phyloP scores from a whole-genome alignment of 768 basidiomycete species.

The Albatrellus ellisii region DNA sequence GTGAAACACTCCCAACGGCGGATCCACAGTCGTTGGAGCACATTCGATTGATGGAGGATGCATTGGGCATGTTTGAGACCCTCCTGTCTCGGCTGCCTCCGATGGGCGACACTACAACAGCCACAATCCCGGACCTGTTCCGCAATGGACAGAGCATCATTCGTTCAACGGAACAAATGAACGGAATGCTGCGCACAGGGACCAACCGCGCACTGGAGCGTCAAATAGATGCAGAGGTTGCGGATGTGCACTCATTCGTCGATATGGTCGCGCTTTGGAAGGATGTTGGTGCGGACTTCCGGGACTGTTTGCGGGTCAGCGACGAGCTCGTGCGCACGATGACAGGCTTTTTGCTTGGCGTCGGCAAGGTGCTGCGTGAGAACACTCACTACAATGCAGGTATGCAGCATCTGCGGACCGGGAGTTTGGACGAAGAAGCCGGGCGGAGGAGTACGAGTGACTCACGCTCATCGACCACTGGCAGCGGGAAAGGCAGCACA shows the following conservation, averaged over 20 bases:
- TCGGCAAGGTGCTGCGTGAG: slow-evolving; percentile 59
- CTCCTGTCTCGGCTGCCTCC: slow-evolving; percentile 44
- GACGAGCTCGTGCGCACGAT: slow-evolving; percentile 70
- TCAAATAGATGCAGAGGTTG: slow-evolving; percentile 68
- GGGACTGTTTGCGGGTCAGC: slow-evolving; percentile 57
- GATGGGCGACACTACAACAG: slow-evolving; percentile 25
- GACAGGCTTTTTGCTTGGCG: slow-evolving; percentile 64
- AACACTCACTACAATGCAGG: slow-evolving; percentile 18
- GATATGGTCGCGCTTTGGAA: slow-evolving; percentile 51
- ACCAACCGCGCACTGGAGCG: slow-evolving; percentile 51
- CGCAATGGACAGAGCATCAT: slow-evolving; percentile 52
- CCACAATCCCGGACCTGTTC: slow-evolving; percentile 38
- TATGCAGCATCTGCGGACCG: slow-evolving; percentile 33
- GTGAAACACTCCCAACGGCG: slow-evolving; percentile 2
- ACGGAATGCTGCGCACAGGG: slow-evolving; percentile 41
- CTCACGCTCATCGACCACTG: slow-evolving; percentile 13
- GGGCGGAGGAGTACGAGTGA: slow-evolving; percentile 24
- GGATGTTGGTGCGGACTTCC: slow-evolving; percentile 53
- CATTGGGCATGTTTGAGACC: slow-evolving; percentile 55
- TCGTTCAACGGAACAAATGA: slow-evolving; percentile 51
- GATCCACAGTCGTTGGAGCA: slow-evolving; percentile 34
- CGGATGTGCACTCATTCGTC: slow-evolving; percentile 25
- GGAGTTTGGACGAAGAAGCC: slow-evolving; percentile 32
- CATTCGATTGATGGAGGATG: slow-evolving; percentile 55
- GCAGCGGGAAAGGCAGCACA: slow-evolving; percentile 30